Conservation (phyloP, 31 red algal genomes). For the Asparagopsis taxiformis region DNA sequence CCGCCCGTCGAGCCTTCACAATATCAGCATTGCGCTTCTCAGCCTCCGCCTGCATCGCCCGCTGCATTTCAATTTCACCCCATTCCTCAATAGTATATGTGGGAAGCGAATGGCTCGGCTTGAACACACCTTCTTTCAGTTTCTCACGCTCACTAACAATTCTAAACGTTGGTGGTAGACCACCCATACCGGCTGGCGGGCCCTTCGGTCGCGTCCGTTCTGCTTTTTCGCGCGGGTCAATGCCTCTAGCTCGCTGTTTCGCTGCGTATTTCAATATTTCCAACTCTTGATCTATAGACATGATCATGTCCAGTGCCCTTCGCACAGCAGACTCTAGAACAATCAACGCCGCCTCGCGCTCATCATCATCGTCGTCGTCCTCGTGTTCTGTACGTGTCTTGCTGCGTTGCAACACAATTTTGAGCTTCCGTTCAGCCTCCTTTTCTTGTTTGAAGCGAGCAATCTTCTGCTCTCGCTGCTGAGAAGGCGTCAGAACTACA, state of each 20-base stretch:
- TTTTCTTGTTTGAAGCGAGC: conserved; percentile 58
- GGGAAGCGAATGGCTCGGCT: conserved; percentile 70
- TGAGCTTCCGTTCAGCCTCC: conserved; percentile 34
- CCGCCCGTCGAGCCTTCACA: conserved; percentile 21
- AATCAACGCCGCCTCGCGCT: conserved; percentile 27
- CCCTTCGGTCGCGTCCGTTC: conserved; percentile 22
- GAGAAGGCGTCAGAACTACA: conserved; percentile 10
- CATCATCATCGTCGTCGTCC: conserved; percentile 32
- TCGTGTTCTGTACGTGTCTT: conserved; percentile 1
- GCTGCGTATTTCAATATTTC: conserved; percentile 45
- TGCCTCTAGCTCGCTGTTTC: conserved; percentile 27
- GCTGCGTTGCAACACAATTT: conserved; percentile 10
- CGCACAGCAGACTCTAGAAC: conserved; percentile 44
- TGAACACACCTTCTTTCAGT: conserved; percentile 54
- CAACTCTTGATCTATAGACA: conserved; percentile 44
- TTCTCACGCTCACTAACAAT: conserved; percentile 64
- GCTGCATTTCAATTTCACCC: conserved; percentile 70
- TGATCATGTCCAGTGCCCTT: conserved; percentile 36
- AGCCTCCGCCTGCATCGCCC: conserved; percentile 22
- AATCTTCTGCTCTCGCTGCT: conserved; percentile 64
- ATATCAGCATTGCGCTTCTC: conserved; percentile 54
- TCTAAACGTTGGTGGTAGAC: conserved; percentile 41
- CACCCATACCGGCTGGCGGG: conserved; percentile 16
- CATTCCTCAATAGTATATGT: conserved; percentile 90
- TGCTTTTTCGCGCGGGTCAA: conserved; percentile 55